Evolutionary conservation across 106 monocot genomes (phyloP), one percentile per base, ranked within the genome.

Genomic region (Gastrodia elata): DNA sequence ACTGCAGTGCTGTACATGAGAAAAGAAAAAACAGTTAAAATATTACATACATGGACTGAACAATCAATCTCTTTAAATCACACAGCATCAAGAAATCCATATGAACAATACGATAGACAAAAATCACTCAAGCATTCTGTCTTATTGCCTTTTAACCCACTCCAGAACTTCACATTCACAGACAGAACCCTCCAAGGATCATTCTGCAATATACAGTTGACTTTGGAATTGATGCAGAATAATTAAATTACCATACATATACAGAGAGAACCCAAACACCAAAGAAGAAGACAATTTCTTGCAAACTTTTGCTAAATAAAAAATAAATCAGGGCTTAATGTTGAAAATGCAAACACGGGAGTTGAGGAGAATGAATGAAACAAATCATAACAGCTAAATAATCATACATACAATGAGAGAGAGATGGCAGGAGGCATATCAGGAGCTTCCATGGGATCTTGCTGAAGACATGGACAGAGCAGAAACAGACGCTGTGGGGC

Each of bases 401-500:
- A 81, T 85, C 75, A 78, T 81, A 78, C 78, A 85, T 30, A 11
- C 71, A 81, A 1, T 75, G 67, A 68, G 64, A 58, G 48, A 68
- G 25, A 72, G 77, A 49, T 38, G 61, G 20, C 40, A 64, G 18
- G 40, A 32, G 61, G 20, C 40, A 64, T 13, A 44, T 73, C 77
- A 87, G n/a, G 80, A 80, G 77, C 92, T 90, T 64, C 88, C 87
- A 65, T 87, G 87, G 38, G 91, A 90, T 84, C 83, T 84, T 28
- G 83, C 48, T 10, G 94, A 95, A 64, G 94, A 91, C 72, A 96
- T 84, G 24, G 95, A 90, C 14, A 78, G 58, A 27, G 92, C 92
- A 0, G 96, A 97, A 10, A 97, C 83, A 1, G 96, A 97, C 18
- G 90, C 92, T 59, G 92, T 97, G 5, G 96, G 96, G 74, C 96